Base-by-base conservation (phyloP, 2,329 filamentous ascomycete genomes). In the Paecilomyces dactylethromorphus region DNA sequence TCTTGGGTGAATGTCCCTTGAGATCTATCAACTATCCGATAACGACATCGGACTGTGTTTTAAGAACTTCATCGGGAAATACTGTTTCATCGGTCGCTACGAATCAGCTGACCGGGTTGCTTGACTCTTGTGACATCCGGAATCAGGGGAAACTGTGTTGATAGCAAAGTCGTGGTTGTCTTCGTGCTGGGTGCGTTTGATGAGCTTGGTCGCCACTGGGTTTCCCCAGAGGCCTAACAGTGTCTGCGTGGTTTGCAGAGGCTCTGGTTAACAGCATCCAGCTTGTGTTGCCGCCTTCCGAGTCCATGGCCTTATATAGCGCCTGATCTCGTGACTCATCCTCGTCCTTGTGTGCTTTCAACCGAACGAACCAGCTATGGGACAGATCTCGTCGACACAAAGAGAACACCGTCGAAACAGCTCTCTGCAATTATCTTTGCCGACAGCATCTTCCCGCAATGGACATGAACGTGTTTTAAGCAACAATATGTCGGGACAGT, bases 381-480 rank as follows among this genome's bases (percentile, higher is more conserved):
- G 75, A 69, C 75, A 77, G 66, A 71, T 70, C 63, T 74, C 73
- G 53, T 78, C 75, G 53, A 74, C 73, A 32, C 74, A 75, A 66
- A 68, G 72, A 69, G 65, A 72, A 62, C 63, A 65, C 58, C 66
- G 68, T 57, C 68, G 71, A 59, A 67, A 62, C 59, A 66, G 62
- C 57, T 62, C 63, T 53, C 57, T 64, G 59, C 65, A 67, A 57
- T 49, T 58, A 59, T 64, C 56, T 60, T 60, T 58, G 52, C 62
- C 64, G 50, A 58, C 66, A 62, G 63, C 64, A 56, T 53, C 60
- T 61, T 53, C 58, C 59, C 39, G 4, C 32, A 64, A 67, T 64
- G 71, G 71, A 69, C 53, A 74, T 72, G 68, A 70, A 64, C 68
- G 68, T 51, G 50, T 45, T 51, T 70, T 75, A 71, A 71, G 71